Percentiles rank a stretch among this genome's conserved stretches.
Evolutionary conservation across 225 moss, liverwort and hornwort species (phyloP).

Genomic region (Pseudoscleropodium purum): DNA sequence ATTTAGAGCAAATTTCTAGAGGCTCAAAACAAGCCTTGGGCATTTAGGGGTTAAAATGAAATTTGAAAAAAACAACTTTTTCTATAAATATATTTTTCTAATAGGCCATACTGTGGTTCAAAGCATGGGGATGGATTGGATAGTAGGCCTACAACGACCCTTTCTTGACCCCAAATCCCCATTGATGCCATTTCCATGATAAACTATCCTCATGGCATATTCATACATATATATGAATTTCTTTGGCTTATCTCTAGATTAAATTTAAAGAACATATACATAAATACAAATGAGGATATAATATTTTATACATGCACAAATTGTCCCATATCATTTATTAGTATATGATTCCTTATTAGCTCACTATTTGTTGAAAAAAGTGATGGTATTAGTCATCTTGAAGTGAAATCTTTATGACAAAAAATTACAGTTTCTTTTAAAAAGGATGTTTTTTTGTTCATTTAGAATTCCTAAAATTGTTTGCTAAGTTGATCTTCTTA

Average conservation of each 20-base stretch:
- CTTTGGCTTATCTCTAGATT: neutral
- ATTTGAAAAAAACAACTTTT: too few relatives aligned
- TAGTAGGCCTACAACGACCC: too few relatives aligned
- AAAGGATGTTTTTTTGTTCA: neutral
- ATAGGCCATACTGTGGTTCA: too few relatives aligned
- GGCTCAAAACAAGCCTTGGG: too few relatives aligned
- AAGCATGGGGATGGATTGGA: too few relatives aligned
- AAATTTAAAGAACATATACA: neutral
- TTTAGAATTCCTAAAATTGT: neutral
- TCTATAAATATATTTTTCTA: too few relatives aligned
- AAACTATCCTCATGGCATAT: neutral
- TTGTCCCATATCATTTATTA: neutral
- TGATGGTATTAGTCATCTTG: neutral
- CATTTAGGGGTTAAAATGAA: too few relatives aligned
- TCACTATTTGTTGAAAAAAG: neutral
- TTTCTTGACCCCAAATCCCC: too few relatives aligned
- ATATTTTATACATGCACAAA: neutral
- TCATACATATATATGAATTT: neutral
- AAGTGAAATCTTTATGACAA: neutral
- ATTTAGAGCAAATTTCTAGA: too few relatives aligned
- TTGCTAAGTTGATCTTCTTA: neutral
- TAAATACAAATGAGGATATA: neutral
- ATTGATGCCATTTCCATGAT: fast-evolving
- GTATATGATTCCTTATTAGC: neutral
- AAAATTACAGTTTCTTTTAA: neutral